Base-by-base conservation (phyloP, 192 early-diverging fungal genomes). In the Backusella sp. region DNA sequence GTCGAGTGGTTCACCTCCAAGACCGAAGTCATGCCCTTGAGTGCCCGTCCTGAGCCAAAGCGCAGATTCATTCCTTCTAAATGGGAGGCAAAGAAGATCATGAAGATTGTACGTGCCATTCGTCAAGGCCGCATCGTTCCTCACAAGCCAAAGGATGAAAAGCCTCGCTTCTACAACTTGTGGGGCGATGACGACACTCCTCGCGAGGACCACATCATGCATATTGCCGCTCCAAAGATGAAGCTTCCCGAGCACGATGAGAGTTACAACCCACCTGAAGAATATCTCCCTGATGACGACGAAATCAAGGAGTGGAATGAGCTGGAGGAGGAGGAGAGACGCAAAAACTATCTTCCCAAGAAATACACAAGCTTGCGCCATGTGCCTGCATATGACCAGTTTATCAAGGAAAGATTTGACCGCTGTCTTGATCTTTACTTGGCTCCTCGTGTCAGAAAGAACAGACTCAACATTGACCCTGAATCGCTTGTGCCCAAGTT, bases 91-190 rank as follows among this genome's bases (percentile, higher is more conserved):
- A 94, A 92, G 83, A 92, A 89, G 83, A 92, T 99, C 62, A 96
- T 97, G 96, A 95, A 99, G 88, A 95, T 99, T 79, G 98, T 96
- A 12, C 95, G 94, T 41, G 96, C 95, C 49, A 98, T 99, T 84
- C 92, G 94, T 42, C 85, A 91, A 74, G 97, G 97, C 26, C 88
- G 88, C 35, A 96, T 97, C 72, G 89, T 93, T 17, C 88, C 92
- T 39, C 82, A 88, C 11, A 86, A 87, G 74, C 82, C 85, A 30
- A 83, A 83, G 7, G 76, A 80, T 23, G 79, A 88, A 56, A 85
- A 88, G 73, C 92, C 94, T 23, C 86, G 87, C 68, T 92, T 88
- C 76, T 99, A 95, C 87, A 94, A 94, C 77, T 86, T 99, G 41
- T 99, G 97, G 98, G 86, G 73, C 39, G 91, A 93, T 75, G 91